phyloP scores from a whole-genome alignment of 2,329 filamentous ascomycete genomes.

The Sarocladium brachiariae region DNA sequence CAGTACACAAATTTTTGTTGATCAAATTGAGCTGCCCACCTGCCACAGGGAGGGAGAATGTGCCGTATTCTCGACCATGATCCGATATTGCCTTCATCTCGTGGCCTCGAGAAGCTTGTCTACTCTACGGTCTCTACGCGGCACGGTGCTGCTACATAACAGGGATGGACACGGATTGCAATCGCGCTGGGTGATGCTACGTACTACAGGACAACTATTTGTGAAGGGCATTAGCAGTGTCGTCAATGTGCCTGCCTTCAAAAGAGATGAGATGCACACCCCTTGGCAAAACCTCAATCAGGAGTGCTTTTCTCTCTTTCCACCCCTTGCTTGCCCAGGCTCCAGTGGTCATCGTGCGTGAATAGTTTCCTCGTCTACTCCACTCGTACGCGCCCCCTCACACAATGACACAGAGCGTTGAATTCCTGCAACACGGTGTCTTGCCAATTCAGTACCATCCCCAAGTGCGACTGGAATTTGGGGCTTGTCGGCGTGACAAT shows the following conservation, averaged over 20 bases:
- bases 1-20: not conserved
- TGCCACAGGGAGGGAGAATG: not conserved
- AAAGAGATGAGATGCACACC: conserved; percentile 4
- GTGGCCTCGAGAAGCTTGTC: not conserved
- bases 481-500: conserved; percentile 6
- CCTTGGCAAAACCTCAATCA: no score
- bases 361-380: not conserved
- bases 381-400: not conserved
- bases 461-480: not conserved
- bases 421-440: conserved; percentile 1
- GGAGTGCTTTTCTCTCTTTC: no score
- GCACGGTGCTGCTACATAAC: not conserved
- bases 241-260: not conserved
- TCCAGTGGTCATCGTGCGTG: conserved; percentile 2
- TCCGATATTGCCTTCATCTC: conserved; percentile 6
- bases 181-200: not conserved
- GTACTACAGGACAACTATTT: not conserved
- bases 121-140: not conserved
- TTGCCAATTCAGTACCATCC: not conserved
- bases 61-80: not conserved
- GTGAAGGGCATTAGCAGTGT: not conserved
- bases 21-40: not conserved
- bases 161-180: conserved; percentile 3
- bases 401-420: conserved; percentile 1
- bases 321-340: no score